Percentiles rank a stretch among this genome's conserved stretches.
Conservation (phyloP, 177 flowering plant genomes). For the Vitis hybrid region DNA sequence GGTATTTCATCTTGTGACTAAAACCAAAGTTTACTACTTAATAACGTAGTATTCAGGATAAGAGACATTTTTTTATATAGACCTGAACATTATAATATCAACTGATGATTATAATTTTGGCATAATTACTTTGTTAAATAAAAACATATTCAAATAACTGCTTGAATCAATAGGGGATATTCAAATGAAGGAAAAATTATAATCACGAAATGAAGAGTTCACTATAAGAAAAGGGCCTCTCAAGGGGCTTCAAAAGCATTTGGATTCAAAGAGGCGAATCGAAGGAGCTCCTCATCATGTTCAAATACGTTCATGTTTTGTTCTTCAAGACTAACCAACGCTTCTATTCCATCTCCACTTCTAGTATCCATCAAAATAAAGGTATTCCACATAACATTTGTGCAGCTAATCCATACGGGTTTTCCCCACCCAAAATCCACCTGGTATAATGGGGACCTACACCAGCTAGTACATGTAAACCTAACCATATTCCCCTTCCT, state of each 20-base stretch:
- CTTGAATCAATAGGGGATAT: too few species aligned
- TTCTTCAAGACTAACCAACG: background rate
- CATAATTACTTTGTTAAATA: too few species aligned
- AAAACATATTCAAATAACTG: too few species aligned
- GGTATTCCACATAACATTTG: background rate
- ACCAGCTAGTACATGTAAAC: slow-evolving; percentile 4
- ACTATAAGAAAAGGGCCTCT: too few species aligned
- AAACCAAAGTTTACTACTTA: too few species aligned
- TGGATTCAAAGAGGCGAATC: background rate
- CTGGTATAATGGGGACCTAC: slow-evolving; percentile 10
- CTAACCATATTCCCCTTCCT: background rate
- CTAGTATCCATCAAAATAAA: background rate
- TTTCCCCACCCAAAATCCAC: slow-evolving; percentile 20
- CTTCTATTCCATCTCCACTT: background rate
- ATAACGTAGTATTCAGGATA: too few species aligned
- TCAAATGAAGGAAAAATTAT: too few species aligned
- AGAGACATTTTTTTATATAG: too few species aligned
- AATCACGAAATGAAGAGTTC: too few species aligned
- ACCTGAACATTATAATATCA: too few species aligned
- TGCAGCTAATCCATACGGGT: background rate
- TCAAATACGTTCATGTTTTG: background rate
- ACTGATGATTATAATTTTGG: too few species aligned
- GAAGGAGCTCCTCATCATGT: background rate
- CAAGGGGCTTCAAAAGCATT: background rate
- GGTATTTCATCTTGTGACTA: too few species aligned